Conservation (phyloP, 2,329 filamentous ascomycete species). For the Talaromyces amestolkiae region DNA sequence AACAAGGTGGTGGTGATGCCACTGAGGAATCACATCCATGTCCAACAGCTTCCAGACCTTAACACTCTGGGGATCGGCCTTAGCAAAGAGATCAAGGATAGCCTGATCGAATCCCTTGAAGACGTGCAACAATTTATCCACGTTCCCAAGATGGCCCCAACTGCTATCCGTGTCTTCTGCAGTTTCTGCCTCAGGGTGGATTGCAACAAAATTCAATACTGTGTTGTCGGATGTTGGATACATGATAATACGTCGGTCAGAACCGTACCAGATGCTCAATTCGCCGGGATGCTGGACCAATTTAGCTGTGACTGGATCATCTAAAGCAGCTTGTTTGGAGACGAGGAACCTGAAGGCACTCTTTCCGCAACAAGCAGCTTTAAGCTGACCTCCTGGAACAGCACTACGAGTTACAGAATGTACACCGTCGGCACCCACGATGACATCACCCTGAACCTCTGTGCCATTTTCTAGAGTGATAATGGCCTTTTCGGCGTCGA, state of each 20-base stretch:
- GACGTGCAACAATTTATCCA: not conserved
- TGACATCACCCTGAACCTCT: constrained; percentile 46
- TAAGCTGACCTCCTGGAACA: constrained; percentile 28
- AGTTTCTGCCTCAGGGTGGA: constrained; percentile 50
- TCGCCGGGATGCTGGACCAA: constrained; percentile 39
- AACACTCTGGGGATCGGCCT: constrained; percentile 46
- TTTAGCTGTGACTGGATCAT: constrained; percentile 40
- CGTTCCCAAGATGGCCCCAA: constrained; percentile 23
- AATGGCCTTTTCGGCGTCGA: constrained; percentile 42
- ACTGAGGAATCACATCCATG: constrained; percentile 58
- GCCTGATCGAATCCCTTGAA: constrained; percentile 40
- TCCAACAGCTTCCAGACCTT: constrained; percentile 63
- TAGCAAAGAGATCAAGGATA: constrained; percentile 35
- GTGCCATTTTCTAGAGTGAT: constrained; percentile 50
- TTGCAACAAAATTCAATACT: constrained; percentile 52
- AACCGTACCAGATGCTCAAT: constrained; percentile 46
- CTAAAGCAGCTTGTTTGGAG: constrained; percentile 42
- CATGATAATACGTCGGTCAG: constrained; percentile 48
- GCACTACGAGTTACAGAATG: constrained; percentile 33
- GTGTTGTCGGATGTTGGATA: constrained; percentile 49
- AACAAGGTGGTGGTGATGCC: constrained; percentile 54
- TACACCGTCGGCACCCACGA: constrained; percentile 58
- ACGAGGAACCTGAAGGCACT: constrained; percentile 59
- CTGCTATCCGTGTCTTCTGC: constrained; percentile 30
- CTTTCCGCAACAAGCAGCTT: constrained; percentile 46